Base-by-base conservation (phyloP, 495 filamentous ascomycete genomes). In the Podospora conica region DNA sequence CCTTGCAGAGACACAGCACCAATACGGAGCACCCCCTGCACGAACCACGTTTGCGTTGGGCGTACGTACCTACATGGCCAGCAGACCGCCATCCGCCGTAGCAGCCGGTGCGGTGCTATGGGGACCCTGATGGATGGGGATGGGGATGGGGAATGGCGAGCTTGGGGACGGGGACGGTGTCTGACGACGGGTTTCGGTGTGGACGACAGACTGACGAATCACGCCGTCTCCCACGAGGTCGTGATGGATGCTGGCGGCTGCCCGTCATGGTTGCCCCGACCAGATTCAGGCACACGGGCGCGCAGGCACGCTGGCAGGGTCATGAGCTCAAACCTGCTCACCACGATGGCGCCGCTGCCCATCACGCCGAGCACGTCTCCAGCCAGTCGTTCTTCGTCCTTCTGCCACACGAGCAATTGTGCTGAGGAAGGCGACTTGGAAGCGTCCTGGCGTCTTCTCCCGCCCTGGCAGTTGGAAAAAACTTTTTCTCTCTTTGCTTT, bases 281-380 rank as follows among this genome's bases (percentile, higher is more conserved):
- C 55, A 48, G 48, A 58, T 64, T 21, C 65, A 64, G 53, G 54
- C 68, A 62, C 68, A 65, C 33, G 60, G 20, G 21, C 22, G 23
- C 22, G 57, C 61, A 60, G 25, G 27, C 66, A 56, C 67, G 60
- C 27, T 20, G 20, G 20, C 31, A 55, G 58, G 61, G 67, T 71
- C 65, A 71, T 68, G 65, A 58, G 65, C 66, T 62, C 63, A 58
- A 55, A 59, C 60, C 60, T 55, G 56, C 33, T 48, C 33, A 48
- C 56, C 63, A 25, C 28, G 27, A 59, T 7, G 18, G 24, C 23
- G 12, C 48, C 65, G 15, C 18, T 48, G 23, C 48, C 65, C 63
- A 68, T 66, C 68, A 66, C 68, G 64, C 63, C 63, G 63, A 48
- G 63, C 70, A 66, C 64, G 53, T 22, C 31, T 59, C 28, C 60